Conservation (phyloP, 73 alveolate genomes). For the Paramecium caudatum region DNA sequence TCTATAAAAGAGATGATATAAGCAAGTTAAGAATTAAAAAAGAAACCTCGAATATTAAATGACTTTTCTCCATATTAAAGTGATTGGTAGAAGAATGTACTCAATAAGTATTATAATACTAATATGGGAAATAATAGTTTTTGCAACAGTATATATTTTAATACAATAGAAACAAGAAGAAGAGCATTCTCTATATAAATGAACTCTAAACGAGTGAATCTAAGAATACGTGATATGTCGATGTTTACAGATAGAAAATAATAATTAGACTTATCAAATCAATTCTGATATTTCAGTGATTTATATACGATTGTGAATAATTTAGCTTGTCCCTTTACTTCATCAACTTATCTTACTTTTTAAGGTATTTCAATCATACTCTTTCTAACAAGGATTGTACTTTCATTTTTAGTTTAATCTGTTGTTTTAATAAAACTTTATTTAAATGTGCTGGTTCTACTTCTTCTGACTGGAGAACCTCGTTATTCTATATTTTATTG, state of each 20-base stretch:
- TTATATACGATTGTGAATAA: conserved; percentile 20
- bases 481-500: background rate
- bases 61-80: conserved; percentile 18
- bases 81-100: conserved; percentile 47
- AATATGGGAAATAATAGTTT: conserved; percentile 31
- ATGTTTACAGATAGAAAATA: conserved; percentile 15
- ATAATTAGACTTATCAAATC: background rate
- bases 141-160: conserved; percentile 34
- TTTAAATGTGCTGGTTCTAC: conserved; percentile 7
- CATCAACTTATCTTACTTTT: conserved; percentile 37
- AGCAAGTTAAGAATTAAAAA: background rate
- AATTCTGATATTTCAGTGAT: background rate
- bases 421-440: background rate
- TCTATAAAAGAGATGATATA: background rate
- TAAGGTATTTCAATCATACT: background rate
- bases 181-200: conserved; percentile 23
- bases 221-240: conserved; percentile 12
- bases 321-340: conserved; percentile 20
- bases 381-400: background rate
- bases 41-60: background rate
- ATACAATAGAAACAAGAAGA: conserved; percentile 55
- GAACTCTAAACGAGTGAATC: background rate
- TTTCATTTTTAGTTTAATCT: conserved; percentile 7
- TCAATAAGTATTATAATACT: conserved; percentile 31
- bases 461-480: background rate